Evolutionary conservation across 768 basidiomycete species (phyloP), one percentile per base, ranked within the genome.

Genomic region (Suillus sp.): DNA sequence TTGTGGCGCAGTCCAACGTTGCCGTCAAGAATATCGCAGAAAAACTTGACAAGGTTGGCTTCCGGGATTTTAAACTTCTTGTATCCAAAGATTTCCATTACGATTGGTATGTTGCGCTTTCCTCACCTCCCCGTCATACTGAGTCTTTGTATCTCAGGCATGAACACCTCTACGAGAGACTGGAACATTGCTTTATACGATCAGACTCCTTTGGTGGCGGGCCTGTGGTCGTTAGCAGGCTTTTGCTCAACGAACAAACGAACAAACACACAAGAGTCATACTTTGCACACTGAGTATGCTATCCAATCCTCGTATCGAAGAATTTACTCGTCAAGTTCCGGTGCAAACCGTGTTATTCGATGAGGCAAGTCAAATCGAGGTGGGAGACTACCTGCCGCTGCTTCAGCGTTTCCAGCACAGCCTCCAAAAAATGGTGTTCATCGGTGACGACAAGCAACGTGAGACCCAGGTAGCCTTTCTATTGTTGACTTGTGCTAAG

Each of bases 1-100:
- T 84, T 34, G 70, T 78, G 34, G 81, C 83, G 0, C 83, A 83
- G 32, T 82, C 82, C 0, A 84, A 83, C 47, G 80, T 83, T 38
- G 83, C 80, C 0, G 82, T 83, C 22, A 84, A 84, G 66, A 83
- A 83, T 62, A 82, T 83, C n/a, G 81, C 81, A 0, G 79, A 82
- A 64, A 83, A 79, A 54, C 71, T 83, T 13, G 63, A 72, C 30
- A 69, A 72, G 8, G 65, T 69, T n/a, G 68, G 53, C 0, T 77
- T 81, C 64, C 5, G 37, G 9, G 62, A 71, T 9, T 83, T 81
- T 64, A 79, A 64, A 58, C 56, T 83, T 1, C 61, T 83, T n/a
- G 80, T 84, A 7, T 83, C 82, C 14, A 72, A 70, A 27, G 82
- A 78, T 51, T 84, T 83, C 61, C 79, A 83, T 62, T 75, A 70